Evolutionary conservation across 345 rosid genomes (phyloP).

Genomic region (Mallotus nudiflorus): DNA sequence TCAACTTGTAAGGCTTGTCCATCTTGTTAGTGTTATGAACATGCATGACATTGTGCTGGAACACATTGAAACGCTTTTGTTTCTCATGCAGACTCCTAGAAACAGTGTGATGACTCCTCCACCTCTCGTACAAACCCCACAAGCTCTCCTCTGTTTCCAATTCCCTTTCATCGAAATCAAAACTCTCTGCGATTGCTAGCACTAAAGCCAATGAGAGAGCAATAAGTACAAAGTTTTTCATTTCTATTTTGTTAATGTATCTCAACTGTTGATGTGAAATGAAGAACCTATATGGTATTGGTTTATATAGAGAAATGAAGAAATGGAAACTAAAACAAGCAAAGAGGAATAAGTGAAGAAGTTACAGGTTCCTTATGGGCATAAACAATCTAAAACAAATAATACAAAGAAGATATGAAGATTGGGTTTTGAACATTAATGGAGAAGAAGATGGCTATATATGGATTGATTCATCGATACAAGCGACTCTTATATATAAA

Average conservation of each 20-base stretch:
- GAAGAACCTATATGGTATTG: neutral
- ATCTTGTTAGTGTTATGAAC: constrained; percentile 66
- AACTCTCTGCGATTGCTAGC: constrained; percentile 42
- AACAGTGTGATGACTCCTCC: constrained; percentile 86
- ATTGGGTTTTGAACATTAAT: constrained; percentile 18
- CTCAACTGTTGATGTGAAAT: constrained; percentile 2
- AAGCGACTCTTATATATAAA: constrained; percentile 16
- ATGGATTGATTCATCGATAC: constrained; percentile 3
- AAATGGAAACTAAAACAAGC: constrained; percentile 14
- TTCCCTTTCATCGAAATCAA: constrained; percentile 70
- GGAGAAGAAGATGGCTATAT: constrained; percentile 12
- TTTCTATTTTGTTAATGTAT: neutral
- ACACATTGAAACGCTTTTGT: constrained; percentile 66
- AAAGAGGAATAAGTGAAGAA: constrained; percentile 29
- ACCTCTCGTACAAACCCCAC: constrained; percentile 78
- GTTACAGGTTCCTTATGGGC: constrained; percentile 53
- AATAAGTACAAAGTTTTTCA: constrained; percentile 34
- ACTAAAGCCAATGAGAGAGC: constrained; percentile 44
- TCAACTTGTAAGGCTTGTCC: constrained; percentile 76
- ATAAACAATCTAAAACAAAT: constrained; percentile 22
- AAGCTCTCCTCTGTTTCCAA: constrained; percentile 60
- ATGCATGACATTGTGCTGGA: constrained; percentile 68
- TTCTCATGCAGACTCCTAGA: constrained; percentile 66
- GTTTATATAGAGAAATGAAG: constrained; percentile 34
- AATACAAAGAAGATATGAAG: constrained; percentile 9